These are phyloP conservation scores for Fistulinella cinereoalba DNA, from an alignment of 1,284 basidiomycete species.

Conservation along the genomic window DNA sequence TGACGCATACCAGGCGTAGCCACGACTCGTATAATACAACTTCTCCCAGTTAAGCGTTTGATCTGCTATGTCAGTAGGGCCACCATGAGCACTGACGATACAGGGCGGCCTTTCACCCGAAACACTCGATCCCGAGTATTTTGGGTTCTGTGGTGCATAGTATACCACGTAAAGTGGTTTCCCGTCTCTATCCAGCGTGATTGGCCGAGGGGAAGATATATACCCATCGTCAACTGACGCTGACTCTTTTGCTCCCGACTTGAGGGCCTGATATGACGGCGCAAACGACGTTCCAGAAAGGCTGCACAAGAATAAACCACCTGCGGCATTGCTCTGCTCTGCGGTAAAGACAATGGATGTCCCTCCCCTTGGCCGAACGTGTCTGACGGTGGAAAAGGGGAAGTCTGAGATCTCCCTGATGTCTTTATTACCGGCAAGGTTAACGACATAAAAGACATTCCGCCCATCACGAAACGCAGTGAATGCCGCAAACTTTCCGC, in stretches of 20 bases:
- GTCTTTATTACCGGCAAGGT: conserved; percentile 35
- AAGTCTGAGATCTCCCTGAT: conserved; percentile 33
- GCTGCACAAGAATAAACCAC: conserved; percentile 25
- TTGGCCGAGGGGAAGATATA: conserved; percentile 25
- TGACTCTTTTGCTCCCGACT: conserved; percentile 12
- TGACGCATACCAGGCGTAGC: conserved; percentile 31
- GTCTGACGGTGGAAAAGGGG: conserved; percentile 46
- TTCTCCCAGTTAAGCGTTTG: conserved; percentile 28
- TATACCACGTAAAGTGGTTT: conserved; percentile 31
- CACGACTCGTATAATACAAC: conserved; percentile 34
- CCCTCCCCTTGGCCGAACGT: conserved; percentile 39
- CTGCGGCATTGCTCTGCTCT: conserved; percentile 24
- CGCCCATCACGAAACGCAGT: conserved; percentile 49
- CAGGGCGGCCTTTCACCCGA: conserved; percentile 30
- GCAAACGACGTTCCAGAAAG: conserved; percentile 18
- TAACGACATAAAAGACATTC: conserved; percentile 47
- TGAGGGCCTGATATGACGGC: conserved; percentile 25
- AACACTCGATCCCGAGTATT: conserved; percentile 28
- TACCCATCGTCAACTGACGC: too few relatives aligned
- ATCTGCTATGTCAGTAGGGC: conserved; percentile 25
- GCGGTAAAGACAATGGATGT: conserved; percentile 26
- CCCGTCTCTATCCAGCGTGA: conserved; percentile 22
- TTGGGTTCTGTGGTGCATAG: conserved; percentile 30
- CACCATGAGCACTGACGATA: conserved; percentile 29
- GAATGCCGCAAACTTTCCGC: conserved; percentile 43